phyloP scores from a whole-genome alignment of 1,139 yeast species.

The Hemisphaericaspora lyxosophila region DNA sequence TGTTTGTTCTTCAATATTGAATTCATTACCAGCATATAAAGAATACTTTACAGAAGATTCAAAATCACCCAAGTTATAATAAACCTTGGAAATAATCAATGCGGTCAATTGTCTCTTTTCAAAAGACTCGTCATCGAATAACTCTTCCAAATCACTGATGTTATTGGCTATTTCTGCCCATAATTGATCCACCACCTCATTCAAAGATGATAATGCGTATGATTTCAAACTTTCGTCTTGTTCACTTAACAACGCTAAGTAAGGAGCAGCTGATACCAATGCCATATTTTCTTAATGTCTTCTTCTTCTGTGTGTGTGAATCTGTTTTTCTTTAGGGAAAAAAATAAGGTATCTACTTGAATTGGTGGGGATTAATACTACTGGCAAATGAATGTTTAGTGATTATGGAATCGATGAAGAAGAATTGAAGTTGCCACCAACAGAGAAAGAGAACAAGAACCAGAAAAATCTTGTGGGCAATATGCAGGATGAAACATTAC shows the following conservation, averaged over 20 bases:
- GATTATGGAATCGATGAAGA: no score
- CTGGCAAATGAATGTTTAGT: no score
- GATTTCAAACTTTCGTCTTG: slow-evolving; percentile 73
- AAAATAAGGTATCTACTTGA: no score
- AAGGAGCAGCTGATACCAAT: slow-evolving; percentile 80
- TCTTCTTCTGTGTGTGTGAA: no score
- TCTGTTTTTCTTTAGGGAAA: no score
- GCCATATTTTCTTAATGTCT: no score
- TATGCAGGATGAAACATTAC: no score
- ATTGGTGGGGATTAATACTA: no score
- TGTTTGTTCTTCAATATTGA: slow-evolving; percentile 71
- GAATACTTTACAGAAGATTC: slow-evolving; percentile 89
- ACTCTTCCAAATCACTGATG: slow-evolving; percentile 82
- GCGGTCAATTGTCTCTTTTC: slow-evolving; percentile 85
- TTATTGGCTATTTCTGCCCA: slow-evolving; percentile 98
- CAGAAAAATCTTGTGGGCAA: no score
- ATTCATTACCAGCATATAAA: slow-evolving; percentile 77
- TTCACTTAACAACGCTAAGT: slow-evolving; percentile 84
- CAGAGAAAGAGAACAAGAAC: no score
- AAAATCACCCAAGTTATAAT: slow-evolving; percentile 92
- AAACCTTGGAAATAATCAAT: slow-evolving; percentile 86
- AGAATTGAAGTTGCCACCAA: no score
- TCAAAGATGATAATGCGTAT: slow-evolving; percentile 81
- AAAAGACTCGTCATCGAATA: slow-evolving; percentile 82
- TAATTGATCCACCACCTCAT: slow-evolving; percentile 80